A percentile compares a stretch with the other conserved stretches of the same genome.
These are phyloP conservation scores for Chlamydomonas sphaeroides DNA, from an alignment of 139 green algal species.

Conservation along the genomic window DNA sequence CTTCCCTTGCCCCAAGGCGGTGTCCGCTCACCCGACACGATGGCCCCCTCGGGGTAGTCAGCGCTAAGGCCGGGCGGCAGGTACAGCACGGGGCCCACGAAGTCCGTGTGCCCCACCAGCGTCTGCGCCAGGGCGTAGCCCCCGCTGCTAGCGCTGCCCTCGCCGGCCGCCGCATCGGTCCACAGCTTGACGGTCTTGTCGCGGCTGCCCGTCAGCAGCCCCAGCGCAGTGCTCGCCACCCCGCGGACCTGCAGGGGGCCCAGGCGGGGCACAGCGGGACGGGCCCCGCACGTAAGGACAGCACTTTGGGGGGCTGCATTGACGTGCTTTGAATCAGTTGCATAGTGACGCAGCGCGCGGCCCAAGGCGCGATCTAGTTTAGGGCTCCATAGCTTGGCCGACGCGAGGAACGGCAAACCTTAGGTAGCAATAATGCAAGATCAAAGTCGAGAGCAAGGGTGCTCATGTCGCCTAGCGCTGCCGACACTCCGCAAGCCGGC, in stretches of 20 bases:
- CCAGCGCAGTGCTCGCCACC: slow-evolving; percentile 53
- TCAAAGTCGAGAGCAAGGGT: too few species aligned
- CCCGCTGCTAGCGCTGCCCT: too few species aligned
- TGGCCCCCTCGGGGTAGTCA: slow-evolving; percentile 51
- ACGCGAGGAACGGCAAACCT: neutral
- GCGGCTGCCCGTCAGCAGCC: slow-evolving; percentile 73
- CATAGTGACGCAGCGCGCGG: neutral
- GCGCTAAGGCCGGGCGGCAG: slow-evolving; percentile 42
- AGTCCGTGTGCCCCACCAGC: slow-evolving; percentile 86
- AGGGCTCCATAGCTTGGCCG: neutral
- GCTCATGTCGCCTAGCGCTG: neutral
- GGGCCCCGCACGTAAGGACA: neutral
- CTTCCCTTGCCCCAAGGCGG: too few species aligned
- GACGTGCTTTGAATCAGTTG: too few species aligned
- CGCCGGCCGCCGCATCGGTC: slow-evolving; percentile 41
- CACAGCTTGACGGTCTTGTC: slow-evolving; percentile 83
- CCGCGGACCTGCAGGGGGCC: slow-evolving; percentile 77
- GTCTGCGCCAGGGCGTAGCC: slow-evolving; percentile 35
- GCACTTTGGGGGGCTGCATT: neutral
- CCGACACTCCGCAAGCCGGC: neutral
- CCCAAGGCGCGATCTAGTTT: neutral
- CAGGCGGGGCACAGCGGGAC: too few species aligned
- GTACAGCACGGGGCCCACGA: slow-evolving; percentile 79
- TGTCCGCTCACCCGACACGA: slow-evolving; percentile 73
- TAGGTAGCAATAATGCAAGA: neutral